Base-by-base conservation (phyloP, 441 rosid species). In the Gossypium aridum region DNA sequence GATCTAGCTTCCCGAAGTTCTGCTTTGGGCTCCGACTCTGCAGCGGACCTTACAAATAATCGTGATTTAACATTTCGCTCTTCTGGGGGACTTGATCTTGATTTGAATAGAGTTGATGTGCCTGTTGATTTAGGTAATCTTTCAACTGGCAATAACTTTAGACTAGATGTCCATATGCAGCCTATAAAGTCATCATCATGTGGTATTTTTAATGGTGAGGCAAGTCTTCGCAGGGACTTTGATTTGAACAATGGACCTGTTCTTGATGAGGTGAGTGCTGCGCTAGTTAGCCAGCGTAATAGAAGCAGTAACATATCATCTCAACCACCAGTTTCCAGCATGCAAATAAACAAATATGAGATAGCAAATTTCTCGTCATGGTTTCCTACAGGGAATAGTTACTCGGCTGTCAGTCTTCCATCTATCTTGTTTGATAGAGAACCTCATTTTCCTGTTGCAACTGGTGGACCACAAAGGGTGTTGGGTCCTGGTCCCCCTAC, bases 191-290 rank as follows among this genome's bases (percentile, higher is more conserved):
- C 37, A 31, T 74, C 86, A 3, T 76, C 89, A 20, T 79, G 70
- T 64, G 83, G 86, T 77, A 47, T 78, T 57, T 81, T 65, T 69
- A 84, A 83, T 71, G 81, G 84, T 37, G 88, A 79, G 70, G 71
- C 62, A 20, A 83, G 78, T 64, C 76, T 79, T 7, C 78, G 61
- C 75, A 86, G 91, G 77, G 95, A 89, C 75, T 91, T 95, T 57
- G 99, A 95, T 81, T 81, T 95, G 88, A 95, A 95, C 69, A 90
- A 93, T 87, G 99, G 98, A 47, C 99, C 99, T 12, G 76, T 77
- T 71, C 80, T 66, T 59, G 98, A 91, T 77, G 98, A 92, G 64
- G 76, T 22, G 37, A 64, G 43, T 69, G 78, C 75, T 3, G 99
- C 89, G 2, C 43, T 76, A 9, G 78, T 83, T 47, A 77, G 75